Base-by-base conservation (phyloP, 2,329 filamentous ascomycete genomes). In the Cryphonectria japonica region DNA sequence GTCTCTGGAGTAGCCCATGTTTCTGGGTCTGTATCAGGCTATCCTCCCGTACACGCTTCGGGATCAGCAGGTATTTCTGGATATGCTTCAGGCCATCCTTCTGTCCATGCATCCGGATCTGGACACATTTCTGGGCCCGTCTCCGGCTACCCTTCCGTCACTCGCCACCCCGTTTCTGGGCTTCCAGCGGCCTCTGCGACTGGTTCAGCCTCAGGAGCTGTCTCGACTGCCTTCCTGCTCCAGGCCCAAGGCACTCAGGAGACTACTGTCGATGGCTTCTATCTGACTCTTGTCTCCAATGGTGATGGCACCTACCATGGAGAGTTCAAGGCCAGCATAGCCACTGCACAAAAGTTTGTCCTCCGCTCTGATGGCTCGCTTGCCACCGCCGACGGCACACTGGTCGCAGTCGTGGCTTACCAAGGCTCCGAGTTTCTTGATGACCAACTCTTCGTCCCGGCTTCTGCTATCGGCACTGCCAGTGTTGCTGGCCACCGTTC, bases 251-350 rank as follows among this genome's bases (percentile, higher is more conserved):
- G 52, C 9, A 54, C 52, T 14, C 52, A 29, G 52, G 52, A 54
- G 9, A 29, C n/a, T 8, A 26, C 52, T 26, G 52, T 54, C 8
- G 52, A 54, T 54, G 52, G 52, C 52, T 29, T 26, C 14, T 54
- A 54, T 11, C 52, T 26, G 52, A 54, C 52, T 29, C 11, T 54
- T 11, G 52, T 54, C n/a, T 54, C 52, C 13, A 54, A 54, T 54
- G 52, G 52, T 14, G n/a, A 54, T n/a, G 52, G 52, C 13, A 54
- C 52, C 52, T 54, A 54, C 52, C 52, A 54, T 54, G 52, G 52
- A 54, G 52, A 54, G 26, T 29, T 29, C n/a, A 29, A 29, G 52
- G 52, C 52, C n/a, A 29, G 26, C 52, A 26, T 54, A 29, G 52
- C 52, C 52, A 54, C 52, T 54, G 52, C 52, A 11, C n/a, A 54